phyloP scores from a whole-genome alignment of 176 grass and related monocot species.

The Alloteropsis semialata region DNA sequence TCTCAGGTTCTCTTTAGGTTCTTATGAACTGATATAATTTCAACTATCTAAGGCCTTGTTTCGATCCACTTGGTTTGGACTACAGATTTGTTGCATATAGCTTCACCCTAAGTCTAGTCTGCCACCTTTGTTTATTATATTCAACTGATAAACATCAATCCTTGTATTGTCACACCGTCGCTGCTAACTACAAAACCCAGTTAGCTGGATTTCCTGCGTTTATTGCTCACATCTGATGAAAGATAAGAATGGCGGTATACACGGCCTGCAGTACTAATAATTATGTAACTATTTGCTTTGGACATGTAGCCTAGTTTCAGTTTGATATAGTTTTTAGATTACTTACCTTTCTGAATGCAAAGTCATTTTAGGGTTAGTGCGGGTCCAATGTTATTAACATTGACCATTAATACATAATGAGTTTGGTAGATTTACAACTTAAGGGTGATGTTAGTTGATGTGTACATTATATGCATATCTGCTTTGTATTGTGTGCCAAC shows the following conservation, averaged over 20 bases:
- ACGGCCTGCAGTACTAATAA: too few relatives aligned
- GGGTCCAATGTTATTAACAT: too few relatives aligned
- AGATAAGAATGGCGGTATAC: too few relatives aligned
- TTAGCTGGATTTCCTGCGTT: background rate
- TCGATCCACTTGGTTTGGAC: background rate
- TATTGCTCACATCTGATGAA: background rate
- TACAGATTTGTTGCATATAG: background rate
- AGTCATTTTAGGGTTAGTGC: too few relatives aligned
- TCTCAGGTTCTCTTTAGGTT: background rate
- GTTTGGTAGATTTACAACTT: background rate
- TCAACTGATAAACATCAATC: background rate
- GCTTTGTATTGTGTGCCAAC: background rate
- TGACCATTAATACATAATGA: too few relatives aligned
- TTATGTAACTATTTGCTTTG: too few relatives aligned
- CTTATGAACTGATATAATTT: background rate
- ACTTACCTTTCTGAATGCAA: too few relatives aligned
- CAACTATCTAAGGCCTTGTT: background rate
- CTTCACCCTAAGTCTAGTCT: background rate
- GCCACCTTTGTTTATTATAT: background rate
- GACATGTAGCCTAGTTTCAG: too few relatives aligned
- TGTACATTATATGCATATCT: background rate
- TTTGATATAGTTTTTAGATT: too few relatives aligned
- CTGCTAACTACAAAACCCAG: background rate
- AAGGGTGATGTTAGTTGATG: background rate
- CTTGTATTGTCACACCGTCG: background rate